Evolutionary conservation across 2,329 filamentous ascomycete species (phyloP).

Genomic region (Furcasterigmium sp.): DNA sequence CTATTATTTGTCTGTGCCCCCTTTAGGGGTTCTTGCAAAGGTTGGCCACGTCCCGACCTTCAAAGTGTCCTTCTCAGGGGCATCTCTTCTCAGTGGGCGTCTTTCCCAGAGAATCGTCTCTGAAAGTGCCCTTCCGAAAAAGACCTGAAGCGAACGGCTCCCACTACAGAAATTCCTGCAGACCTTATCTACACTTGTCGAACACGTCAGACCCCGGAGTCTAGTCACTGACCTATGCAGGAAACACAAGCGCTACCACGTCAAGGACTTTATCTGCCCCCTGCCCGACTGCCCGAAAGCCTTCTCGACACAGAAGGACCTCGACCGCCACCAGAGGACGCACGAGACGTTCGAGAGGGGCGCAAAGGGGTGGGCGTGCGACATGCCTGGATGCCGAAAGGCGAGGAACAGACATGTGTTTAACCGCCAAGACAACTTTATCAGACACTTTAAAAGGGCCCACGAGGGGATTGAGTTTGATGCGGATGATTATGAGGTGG

Average conservation of each 20-base stretch:
- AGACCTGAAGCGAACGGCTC: too few relatives aligned
- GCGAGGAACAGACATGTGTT: constrained; percentile 17
- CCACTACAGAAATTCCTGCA: too few relatives aligned
- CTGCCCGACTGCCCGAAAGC: constrained; percentile 12
- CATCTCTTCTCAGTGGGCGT: background rate
- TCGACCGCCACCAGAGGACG: constrained; percentile 16
- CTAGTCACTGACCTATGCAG: constrained; percentile 1
- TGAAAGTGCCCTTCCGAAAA: too few relatives aligned
- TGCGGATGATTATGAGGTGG: constrained; percentile 1
- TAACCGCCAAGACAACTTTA: constrained; percentile 20
- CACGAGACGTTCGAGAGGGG: constrained; percentile 10
- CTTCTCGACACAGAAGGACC: constrained; percentile 19
- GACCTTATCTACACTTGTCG: too few relatives aligned
- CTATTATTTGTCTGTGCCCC: background rate
- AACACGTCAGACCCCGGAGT: too few relatives aligned
- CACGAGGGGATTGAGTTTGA: constrained; percentile 13
- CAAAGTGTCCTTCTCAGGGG: background rate
- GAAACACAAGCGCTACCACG: constrained; percentile 17
- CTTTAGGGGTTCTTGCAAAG: too few relatives aligned
- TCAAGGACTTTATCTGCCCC: constrained; percentile 15
- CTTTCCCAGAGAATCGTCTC: too few relatives aligned
- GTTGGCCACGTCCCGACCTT: too few relatives aligned
- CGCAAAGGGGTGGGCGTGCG: constrained; percentile 13
- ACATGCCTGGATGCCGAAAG: constrained; percentile 17
- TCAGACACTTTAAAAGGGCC: constrained; percentile 16